A percentile compares a stretch with the other conserved stretches of the same genome.
Evolutionary conservation across 2,329 filamentous ascomycete species (phyloP).

Genomic region (Teratosphaeria destructans): DNA sequence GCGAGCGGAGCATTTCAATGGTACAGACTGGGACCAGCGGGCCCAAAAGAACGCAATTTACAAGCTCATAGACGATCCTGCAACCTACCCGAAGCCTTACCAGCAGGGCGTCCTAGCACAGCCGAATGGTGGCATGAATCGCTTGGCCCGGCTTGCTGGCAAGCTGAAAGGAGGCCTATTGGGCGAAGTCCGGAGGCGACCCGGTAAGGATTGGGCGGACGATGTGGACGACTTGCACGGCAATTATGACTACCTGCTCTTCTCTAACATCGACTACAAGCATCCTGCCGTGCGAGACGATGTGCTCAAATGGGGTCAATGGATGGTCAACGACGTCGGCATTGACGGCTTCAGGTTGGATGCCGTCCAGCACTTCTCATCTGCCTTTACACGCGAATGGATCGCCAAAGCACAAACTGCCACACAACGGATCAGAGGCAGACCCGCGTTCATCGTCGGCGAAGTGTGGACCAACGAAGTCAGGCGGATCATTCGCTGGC

Average conservation of each 20-base stretch:
- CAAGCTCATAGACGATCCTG: conserved; percentile 45
- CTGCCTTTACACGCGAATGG: conserved; percentile 56
- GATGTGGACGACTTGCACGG: conserved; percentile 54
- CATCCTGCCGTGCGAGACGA: conserved; percentile 55
- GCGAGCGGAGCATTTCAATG: conserved; percentile 57
- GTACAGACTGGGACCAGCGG: conserved; percentile 54
- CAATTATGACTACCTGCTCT: conserved; percentile 62
- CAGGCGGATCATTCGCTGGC: conserved; percentile 45
- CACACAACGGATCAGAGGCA: conserved; percentile 25
- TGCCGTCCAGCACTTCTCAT: conserved; percentile 62
- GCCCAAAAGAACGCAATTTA: conserved; percentile 52
- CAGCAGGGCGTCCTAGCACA: conserved; percentile 3
- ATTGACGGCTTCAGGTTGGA: conserved; percentile 60
- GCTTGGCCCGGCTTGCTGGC: conserved; percentile 14
- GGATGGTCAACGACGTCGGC: conserved; percentile 52
- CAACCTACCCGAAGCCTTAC: conserved; percentile 16
- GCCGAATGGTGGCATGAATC: conserved; percentile 3
- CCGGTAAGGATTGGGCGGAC: conserved; percentile 52
- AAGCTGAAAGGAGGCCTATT: conserved; percentile 3
- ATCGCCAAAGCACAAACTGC: conserved; percentile 45
- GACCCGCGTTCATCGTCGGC: conserved; percentile 54
- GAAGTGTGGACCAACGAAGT: conserved; percentile 59
- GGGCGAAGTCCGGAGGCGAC: conserved; percentile 8
- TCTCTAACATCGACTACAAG: conserved; percentile 57
- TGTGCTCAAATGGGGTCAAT: conserved; percentile 56